Conservation (phyloP, 225 moss, liverwort and hornwort genomes). For the Ulota crispa region DNA sequence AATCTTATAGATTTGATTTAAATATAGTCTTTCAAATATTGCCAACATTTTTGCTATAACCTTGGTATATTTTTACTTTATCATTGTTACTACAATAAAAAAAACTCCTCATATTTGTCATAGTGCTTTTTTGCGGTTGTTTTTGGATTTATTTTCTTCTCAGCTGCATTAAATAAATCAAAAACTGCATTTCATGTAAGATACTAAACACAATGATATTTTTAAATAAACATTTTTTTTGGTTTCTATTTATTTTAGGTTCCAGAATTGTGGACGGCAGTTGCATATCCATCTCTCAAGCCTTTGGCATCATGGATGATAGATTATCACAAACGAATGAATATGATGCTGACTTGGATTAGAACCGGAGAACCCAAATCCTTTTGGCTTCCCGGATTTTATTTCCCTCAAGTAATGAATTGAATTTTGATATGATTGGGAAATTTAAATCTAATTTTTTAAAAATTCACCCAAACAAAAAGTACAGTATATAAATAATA, state of each 20-base stretch:
- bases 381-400: constrained; percentile 91
- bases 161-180: too few relatives aligned
- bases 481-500: too few relatives aligned
- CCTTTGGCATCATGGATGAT: constrained; percentile 87
- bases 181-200: too few relatives aligned
- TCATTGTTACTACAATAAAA: too few relatives aligned
- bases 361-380: constrained; percentile 56
- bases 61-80: too few relatives aligned
- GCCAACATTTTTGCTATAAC: too few relatives aligned
- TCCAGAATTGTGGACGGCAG: constrained; percentile 72
- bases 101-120: too few relatives aligned
- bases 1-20: too few relatives aligned
- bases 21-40: too few relatives aligned
- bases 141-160: too few relatives aligned
- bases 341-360: constrained; percentile 74
- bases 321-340: constrained; percentile 79
- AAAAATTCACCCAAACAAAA: not conserved
- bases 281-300: constrained; percentile 91
- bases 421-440: not conserved
- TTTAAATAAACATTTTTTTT: not conserved
- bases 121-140: too few relatives aligned
- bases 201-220: rapidly evolving
- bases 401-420: constrained; percentile 72
- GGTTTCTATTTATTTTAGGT: constrained; percentile 23
- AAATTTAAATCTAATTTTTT: not conserved